Evolutionary conservation across 2,329 filamentous ascomycete genomes (phyloP).

Genomic region (Davidsoniella virescens): DNA sequence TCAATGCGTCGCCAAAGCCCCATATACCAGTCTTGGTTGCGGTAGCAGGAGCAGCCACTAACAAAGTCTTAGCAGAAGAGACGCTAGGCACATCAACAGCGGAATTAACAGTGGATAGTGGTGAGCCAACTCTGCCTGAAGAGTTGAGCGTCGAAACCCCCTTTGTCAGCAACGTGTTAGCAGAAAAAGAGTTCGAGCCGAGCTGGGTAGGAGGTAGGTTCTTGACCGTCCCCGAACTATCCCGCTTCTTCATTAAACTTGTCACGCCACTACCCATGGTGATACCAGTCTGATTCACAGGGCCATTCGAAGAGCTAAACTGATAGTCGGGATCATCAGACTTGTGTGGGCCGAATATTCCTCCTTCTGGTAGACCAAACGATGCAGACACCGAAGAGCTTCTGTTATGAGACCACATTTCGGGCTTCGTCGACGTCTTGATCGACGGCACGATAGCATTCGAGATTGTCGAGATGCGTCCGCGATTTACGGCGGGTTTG

Average conservation of each 20-base stretch:
- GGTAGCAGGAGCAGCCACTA: conserved; percentile 21
- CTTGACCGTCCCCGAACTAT: conserved; percentile 3
- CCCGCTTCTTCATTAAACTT: conserved; percentile 18
- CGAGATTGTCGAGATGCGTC: conserved; percentile 20
- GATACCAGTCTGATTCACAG: conserved; percentile 18
- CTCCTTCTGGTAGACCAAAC: conserved; percentile 15
- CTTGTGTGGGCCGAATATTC: conserved; percentile 14
- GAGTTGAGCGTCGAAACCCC: neutral
- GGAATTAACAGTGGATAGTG: conserved; percentile 4
- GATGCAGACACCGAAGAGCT: conserved; percentile 23
- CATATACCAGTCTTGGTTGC: conserved; percentile 32
- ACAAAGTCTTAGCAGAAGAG: conserved; percentile 14
- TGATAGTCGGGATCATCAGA: conserved; percentile 15
- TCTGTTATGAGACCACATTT: conserved; percentile 20
- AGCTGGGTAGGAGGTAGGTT: conserved; percentile 1
- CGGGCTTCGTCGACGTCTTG: conserved; percentile 16
- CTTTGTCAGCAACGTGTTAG: conserved; percentile 1
- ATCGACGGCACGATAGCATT: conserved; percentile 22
- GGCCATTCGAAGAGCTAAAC: conserved; percentile 9
- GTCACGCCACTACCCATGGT: conserved; percentile 25
- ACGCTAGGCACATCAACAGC: conserved; percentile 14
- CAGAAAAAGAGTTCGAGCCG: neutral
- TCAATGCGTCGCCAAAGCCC: conserved; percentile 21
- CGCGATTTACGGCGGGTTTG: conserved; percentile 22
- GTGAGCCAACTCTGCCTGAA: conserved; percentile 2